Percentiles rank a stretch among this genome's conserved stretches.
Conservation (phyloP, 116 monocot genomes). For the Papilionanthe hybrid region DNA sequence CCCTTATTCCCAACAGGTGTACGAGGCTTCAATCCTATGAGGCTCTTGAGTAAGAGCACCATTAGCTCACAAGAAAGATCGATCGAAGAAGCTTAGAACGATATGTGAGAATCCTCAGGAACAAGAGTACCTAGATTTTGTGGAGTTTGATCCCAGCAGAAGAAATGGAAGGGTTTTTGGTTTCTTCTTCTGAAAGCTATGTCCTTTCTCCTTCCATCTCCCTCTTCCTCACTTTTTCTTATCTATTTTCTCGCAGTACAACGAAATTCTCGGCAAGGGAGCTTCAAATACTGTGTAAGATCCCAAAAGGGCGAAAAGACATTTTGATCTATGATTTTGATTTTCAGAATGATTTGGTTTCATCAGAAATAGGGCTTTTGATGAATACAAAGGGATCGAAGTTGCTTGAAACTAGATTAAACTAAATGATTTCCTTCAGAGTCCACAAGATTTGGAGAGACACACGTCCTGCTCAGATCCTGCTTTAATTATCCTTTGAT, state of each 20-base stretch:
- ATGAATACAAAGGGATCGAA: slow-evolving; percentile 96
- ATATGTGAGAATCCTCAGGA: slow-evolving; percentile 14
- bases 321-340: neutral
- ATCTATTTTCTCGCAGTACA: slow-evolving; percentile 48
- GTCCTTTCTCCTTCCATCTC: neutral
- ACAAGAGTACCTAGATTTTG: slow-evolving; percentile 47
- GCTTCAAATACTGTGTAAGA: slow-evolving; percentile 91
- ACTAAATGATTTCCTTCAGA: slow-evolving; percentile 78
- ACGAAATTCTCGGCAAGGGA: slow-evolving; percentile 89
- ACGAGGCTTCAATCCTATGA: too few relatives aligned
- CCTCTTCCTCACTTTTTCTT: neutral
- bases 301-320: too few relatives aligned
- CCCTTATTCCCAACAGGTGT: neutral
- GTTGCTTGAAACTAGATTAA: slow-evolving; percentile 97
- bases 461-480: slow-evolving; percentile 87
- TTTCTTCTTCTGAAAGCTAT: neutral
- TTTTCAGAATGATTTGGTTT: neutral
- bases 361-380: slow-evolving; percentile 80
- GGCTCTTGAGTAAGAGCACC: neutral
- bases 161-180: slow-evolving; percentile 78
- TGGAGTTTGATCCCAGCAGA: slow-evolving; percentile 83
- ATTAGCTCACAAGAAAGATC: neutral
- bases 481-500: slow-evolving; percentile 36
- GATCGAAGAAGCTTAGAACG: slow-evolving; percentile 1
- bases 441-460: slow-evolving; percentile 79